These are phyloP conservation scores for Bretziella fagacearum DNA, from an alignment of 2,329 filamentous ascomycete species.

Conservation along the genomic window DNA sequence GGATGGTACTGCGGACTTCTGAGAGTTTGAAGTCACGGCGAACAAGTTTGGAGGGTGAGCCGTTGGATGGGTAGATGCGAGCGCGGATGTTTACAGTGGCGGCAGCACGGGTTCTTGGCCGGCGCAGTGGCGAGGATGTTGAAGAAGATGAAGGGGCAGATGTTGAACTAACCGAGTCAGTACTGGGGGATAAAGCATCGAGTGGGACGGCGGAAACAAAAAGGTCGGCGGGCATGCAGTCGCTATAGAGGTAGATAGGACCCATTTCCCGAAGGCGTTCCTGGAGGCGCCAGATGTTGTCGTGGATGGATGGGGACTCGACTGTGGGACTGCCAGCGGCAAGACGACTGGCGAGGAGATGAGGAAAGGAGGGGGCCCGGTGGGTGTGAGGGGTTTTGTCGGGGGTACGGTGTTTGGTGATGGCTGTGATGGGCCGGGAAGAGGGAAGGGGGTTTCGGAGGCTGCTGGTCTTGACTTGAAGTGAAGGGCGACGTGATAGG, in stretches of 20 bases:
- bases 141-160: not conserved
- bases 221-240: constrained; percentile 7
- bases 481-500: constrained; percentile 4
- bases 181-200: not conserved
- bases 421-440: not conserved
- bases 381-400: not conserved
- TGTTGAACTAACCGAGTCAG: not conserved
- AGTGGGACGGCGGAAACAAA: constrained; percentile 10
- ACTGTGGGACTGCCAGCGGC: not conserved
- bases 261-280: constrained; percentile 13
- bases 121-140: not conserved
- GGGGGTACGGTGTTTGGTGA: constrained; percentile 3
- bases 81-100: constrained; percentile 23
- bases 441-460: not conserved
- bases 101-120: constrained; percentile 1
- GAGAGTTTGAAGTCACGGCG: constrained; percentile 34
- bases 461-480: constrained; percentile 10
- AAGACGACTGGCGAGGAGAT: not conserved
- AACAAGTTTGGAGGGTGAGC: constrained; percentile 30
- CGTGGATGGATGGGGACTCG: constrained; percentile 6
- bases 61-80: constrained; percentile 26
- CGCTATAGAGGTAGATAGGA: constrained; percentile 10
- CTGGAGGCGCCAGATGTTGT: constrained; percentile 12
- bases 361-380: not conserved
- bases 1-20: constrained; percentile 30